Percentiles rank a stretch among this genome's conserved stretches.
phyloP scores from a whole-genome alignment of 805 yeast species.

The Cyberlindnera mississippiensis region DNA sequence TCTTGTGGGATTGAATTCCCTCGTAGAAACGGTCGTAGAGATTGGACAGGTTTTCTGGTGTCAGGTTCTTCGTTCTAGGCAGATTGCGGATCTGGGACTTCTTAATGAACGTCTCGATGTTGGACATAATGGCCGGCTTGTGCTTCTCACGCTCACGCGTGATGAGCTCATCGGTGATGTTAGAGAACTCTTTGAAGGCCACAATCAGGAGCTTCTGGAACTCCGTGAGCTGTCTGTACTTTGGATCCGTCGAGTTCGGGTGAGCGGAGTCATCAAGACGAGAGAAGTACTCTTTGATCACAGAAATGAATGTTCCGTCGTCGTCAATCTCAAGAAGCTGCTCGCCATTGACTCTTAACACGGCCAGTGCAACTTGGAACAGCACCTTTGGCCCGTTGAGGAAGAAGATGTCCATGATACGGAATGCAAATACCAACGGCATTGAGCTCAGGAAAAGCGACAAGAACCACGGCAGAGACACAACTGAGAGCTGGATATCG shows the following conservation, averaged over 20 bases:
- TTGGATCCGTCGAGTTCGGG: slow-evolving; percentile 62
- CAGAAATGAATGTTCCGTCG: slow-evolving; percentile 87
- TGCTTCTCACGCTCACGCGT: slow-evolving; percentile 63
- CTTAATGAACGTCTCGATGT: slow-evolving; percentile 87
- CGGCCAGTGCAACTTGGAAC: slow-evolving; percentile 90
- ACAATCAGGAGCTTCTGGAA: slow-evolving; percentile 89
- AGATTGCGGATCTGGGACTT: slow-evolving; percentile 86
- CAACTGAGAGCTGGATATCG: slow-evolving; percentile 90
- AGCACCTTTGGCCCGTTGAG: slow-evolving; percentile 84
- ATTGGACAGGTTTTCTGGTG: slow-evolving; percentile 55
- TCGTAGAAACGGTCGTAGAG: slow-evolving; percentile 83
- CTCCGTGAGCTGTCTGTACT: slow-evolving; percentile 64
- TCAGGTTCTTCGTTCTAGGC: slow-evolving; percentile 64
- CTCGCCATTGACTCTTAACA: slow-evolving; percentile 86
- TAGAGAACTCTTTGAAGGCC: slow-evolving; percentile 86
- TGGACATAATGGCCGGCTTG: slow-evolving; percentile 74
- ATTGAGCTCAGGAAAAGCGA: slow-evolving; percentile 86
- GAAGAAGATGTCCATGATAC: slow-evolving; percentile 87
- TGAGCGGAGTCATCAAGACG: slow-evolving; percentile 76
- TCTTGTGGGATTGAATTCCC: slow-evolving; percentile 63
- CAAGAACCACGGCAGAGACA: slow-evolving; percentile 94
- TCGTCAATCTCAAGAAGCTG: slow-evolving; percentile 74
- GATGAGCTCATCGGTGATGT: slow-evolving; percentile 71
- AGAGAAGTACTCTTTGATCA: slow-evolving; percentile 77
- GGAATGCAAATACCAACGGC: slow-evolving; percentile 91